Evolutionary conservation across 192 early-diverging fungal species (phyloP).

Genomic region (Piromyces sp.): DNA sequence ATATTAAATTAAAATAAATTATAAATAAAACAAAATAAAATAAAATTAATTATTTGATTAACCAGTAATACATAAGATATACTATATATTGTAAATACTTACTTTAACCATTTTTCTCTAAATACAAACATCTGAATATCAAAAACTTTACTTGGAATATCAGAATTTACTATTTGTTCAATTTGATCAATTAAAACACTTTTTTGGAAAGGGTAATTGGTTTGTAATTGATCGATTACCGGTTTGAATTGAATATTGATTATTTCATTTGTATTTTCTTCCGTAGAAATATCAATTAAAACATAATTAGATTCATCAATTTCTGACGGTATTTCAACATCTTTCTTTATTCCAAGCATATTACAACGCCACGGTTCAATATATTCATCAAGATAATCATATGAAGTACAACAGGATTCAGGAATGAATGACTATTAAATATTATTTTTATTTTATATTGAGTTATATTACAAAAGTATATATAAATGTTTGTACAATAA

Average conservation of each 20-base stretch:
- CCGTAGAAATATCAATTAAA: neutral
- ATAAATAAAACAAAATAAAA: too few species aligned
- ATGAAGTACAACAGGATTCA: neutral
- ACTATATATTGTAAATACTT: neutral
- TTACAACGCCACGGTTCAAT: neutral
- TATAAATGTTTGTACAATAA: too few species aligned
- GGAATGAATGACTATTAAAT: neutral
- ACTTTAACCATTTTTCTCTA: neutral
- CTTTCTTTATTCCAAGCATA: neutral
- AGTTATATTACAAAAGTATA: too few species aligned
- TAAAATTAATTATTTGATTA: too few species aligned
- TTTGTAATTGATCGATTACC: neutral
- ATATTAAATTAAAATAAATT: too few species aligned
- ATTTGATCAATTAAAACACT: neutral
- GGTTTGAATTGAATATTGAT: neutral
- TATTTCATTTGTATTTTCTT: neutral
- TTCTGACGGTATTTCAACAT: neutral
- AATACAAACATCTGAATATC: neutral
- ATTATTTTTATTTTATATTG: too few species aligned
- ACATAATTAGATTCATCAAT: neutral
- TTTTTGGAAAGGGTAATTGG: neutral
- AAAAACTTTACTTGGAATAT: neutral
- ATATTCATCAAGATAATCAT: neutral
- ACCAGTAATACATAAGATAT: too few species aligned
- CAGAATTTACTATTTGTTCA: neutral